These are phyloP conservation scores for Ciborinia camelliae DNA, from an alignment of 2,329 filamentous ascomycete species.

Conservation along the genomic window DNA sequence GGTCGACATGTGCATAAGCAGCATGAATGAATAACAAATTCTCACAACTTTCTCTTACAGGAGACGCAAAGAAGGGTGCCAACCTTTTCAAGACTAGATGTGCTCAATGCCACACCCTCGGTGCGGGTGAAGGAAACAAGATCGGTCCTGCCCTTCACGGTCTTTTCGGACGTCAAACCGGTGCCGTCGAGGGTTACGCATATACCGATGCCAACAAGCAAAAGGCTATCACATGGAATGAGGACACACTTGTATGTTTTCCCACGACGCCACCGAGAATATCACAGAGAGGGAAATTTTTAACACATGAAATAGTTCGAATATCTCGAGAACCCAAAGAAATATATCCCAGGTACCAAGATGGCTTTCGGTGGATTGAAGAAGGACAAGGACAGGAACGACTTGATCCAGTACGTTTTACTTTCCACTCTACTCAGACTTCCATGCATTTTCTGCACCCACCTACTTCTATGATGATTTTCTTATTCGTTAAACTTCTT, in stretches of 20 bases:
- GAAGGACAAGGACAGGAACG: constrained; percentile 99
- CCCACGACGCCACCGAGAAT: background rate
- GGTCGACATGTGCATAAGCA: background rate
- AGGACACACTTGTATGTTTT: constrained; percentile 71
- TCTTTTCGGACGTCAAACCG: constrained; percentile 94
- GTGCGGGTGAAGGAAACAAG: constrained; percentile 90
- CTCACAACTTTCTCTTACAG: constrained; percentile 45
- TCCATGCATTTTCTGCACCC: background rate
- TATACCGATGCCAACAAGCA: constrained; percentile 99
- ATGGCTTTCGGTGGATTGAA: constrained; percentile 99
- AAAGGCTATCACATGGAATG: constrained; percentile 86
- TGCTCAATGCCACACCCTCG: constrained; percentile 97
- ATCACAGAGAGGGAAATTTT: background rate
- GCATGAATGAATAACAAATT: background rate
- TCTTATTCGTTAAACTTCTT: constrained; percentile 42
- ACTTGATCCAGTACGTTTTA: constrained; percentile 84
- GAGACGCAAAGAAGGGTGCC: constrained; percentile 94
- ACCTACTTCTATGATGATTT: constrained; percentile 40
- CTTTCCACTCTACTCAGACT: background rate
- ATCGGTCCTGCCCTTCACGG: constrained; percentile 95
- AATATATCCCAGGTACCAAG: constrained; percentile 99
- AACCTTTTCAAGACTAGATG: constrained; percentile 99
- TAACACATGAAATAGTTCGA: constrained; percentile 60
- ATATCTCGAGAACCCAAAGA: constrained; percentile 99
- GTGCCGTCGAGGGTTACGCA: constrained; percentile 84